phyloP scores from a whole-genome alignment of 1,284 basidiomycete genomes.

The Marasmius fiardii region DNA sequence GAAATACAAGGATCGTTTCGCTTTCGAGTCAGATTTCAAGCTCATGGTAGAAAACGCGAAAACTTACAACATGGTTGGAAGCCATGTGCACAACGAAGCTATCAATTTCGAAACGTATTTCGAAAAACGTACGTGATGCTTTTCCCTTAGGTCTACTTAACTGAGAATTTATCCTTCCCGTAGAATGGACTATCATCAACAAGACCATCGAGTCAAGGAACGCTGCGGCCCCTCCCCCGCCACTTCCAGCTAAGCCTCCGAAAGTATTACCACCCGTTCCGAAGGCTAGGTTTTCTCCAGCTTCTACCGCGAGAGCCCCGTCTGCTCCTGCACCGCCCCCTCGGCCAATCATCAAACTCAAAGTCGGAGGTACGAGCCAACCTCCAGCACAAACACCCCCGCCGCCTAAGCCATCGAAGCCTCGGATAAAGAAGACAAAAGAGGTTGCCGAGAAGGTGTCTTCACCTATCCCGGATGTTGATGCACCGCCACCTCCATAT shows the following conservation, averaged over 20 bases:
- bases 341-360: slow-evolving; percentile 57
- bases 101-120: slow-evolving; percentile 80
- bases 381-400: background rate
- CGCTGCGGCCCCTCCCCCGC: slow-evolving; percentile 21
- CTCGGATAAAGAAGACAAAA: slow-evolving; percentile 39
- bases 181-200: slow-evolving; percentile 76
- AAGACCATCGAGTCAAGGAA: slow-evolving; percentile 60
- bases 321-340: slow-evolving; percentile 24
- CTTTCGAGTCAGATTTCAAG: slow-evolving; percentile 84
- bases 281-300: slow-evolving; percentile 27
- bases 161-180: slow-evolving; percentile 10
- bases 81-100: slow-evolving; percentile 77
- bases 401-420: slow-evolving; percentile 27
- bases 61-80: slow-evolving; percentile 77
- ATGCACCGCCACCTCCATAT: slow-evolving; percentile 58
- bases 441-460: slow-evolving; percentile 19
- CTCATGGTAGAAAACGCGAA: slow-evolving; percentile 90
- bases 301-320: slow-evolving; percentile 17
- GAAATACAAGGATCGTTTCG: slow-evolving; percentile 83
- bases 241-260: slow-evolving; percentile 18
- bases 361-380: slow-evolving; percentile 35
- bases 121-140: slow-evolving; percentile 75
- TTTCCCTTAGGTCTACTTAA: slow-evolving; percentile 1
- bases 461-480: slow-evolving; percentile 27
- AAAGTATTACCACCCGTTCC: slow-evolving; percentile 27